Percentiles rank a stretch among this genome's conserved stretches.
phyloP scores from a whole-genome alignment of 1,284 basidiomycete genomes.

The Microbotryum lychnidis-dioicae region DNA sequence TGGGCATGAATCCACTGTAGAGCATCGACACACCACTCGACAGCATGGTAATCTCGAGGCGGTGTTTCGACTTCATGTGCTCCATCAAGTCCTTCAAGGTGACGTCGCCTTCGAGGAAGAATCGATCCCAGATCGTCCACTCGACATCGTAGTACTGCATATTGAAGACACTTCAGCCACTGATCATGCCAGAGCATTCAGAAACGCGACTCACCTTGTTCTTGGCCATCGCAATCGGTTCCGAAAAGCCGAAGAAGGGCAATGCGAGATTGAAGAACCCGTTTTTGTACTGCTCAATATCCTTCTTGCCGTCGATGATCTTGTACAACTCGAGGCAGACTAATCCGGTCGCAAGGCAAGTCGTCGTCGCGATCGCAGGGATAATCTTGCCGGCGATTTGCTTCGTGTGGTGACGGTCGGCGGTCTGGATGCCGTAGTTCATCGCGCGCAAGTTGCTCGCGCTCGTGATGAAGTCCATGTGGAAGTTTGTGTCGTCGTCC shows the following conservation, averaged over 20 bases:
- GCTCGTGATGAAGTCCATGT: conserved; percentile 98
- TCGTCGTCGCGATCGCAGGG: conserved; percentile 97
- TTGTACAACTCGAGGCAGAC: conserved; percentile 98
- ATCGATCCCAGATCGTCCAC: conserved; percentile 98
- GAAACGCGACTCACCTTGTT: conserved; percentile 49
- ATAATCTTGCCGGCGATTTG: conserved; percentile 99
- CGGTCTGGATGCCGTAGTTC: conserved; percentile 86
- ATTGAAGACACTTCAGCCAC: neutral
- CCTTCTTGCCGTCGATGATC: conserved; percentile 91
- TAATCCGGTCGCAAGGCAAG: conserved; percentile 85
- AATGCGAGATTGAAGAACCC: conserved; percentile 96
- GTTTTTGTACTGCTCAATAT: conserved; percentile 94
- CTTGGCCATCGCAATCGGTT: conserved; percentile 89
- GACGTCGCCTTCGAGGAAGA: conserved; percentile 84
- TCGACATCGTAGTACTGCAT: conserved; percentile 64
- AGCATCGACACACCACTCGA: conserved; percentile 90
- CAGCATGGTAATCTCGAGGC: conserved; percentile 88
- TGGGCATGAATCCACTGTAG: conserved; percentile 85
- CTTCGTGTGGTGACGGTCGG: conserved; percentile 91
- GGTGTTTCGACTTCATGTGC: conserved; percentile 77
- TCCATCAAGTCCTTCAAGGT: conserved; percentile 77
- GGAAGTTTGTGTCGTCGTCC: conserved; percentile 95
- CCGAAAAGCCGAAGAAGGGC: conserved; percentile 98
- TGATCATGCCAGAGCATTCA: conserved; percentile 1
- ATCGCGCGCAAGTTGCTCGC: conserved; percentile 93